These are phyloP conservation scores for Physcomitrium patens DNA, from an alignment of 225 moss, liverwort and hornwort genomes.

Conservation along the genomic window DNA sequence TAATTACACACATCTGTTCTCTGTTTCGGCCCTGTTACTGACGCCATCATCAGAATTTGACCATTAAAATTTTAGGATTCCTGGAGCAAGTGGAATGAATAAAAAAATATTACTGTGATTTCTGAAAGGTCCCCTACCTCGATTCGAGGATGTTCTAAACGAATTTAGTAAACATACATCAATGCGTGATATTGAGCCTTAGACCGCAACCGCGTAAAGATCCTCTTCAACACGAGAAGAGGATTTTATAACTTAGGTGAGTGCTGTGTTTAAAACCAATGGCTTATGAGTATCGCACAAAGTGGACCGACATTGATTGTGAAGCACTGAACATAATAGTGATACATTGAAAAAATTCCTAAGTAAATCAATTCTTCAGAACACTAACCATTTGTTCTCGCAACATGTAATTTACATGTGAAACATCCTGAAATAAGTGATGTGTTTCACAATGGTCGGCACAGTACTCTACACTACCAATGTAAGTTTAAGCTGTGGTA, in stretches of 20 bases:
- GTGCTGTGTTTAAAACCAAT: conserved; percentile 9
- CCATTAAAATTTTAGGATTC: background rate
- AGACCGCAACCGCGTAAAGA: conserved; percentile 49
- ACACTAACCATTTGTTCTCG: no score
- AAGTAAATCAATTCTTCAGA: no score
- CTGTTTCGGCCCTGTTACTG: no score
- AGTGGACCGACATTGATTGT: no score
- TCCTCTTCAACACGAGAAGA: conserved; percentile 34
- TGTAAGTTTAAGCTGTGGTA: background rate
- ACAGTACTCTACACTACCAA: background rate
- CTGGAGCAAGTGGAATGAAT: background rate
- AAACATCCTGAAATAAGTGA: no score
- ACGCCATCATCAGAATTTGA: no score
- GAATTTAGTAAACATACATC: conserved; percentile 53
- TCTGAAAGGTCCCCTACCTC: conserved; percentile 57
- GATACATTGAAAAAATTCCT: no score
- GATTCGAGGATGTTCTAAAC: conserved; percentile 64
- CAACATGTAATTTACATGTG: no score
- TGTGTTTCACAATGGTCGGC: no score
- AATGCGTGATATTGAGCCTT: conserved; percentile 59
- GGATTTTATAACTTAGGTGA: conserved; percentile 22
- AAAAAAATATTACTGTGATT: conserved; percentile 20
- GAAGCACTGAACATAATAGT: no score
- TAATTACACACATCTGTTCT: no score
- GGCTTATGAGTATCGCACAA: background rate